Evolutionary conservation across 2,329 filamentous ascomycete genomes (phyloP).

Genomic region (Botrytis squamosa): DNA sequence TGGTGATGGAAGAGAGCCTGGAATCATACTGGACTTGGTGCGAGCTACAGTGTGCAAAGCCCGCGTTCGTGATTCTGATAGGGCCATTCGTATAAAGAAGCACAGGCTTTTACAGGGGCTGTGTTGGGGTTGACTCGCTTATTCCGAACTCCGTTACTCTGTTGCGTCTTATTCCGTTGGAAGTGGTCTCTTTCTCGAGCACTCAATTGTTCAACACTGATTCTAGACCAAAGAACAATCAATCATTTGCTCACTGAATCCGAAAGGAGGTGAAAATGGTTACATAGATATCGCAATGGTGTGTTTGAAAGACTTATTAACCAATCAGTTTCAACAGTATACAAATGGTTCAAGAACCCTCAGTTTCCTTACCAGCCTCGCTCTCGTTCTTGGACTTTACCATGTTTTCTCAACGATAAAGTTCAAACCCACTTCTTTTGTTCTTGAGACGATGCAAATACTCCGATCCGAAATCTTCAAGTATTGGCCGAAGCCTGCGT

Average conservation of each 20-base stretch:
- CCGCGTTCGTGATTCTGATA: not conserved
- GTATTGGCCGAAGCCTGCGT: too few relatives aligned
- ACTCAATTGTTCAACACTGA: not conserved
- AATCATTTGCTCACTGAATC: not conserved
- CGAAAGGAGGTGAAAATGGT: not conserved
- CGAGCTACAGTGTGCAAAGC: not conserved
- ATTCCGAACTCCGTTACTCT: not conserved
- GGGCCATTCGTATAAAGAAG: not conserved
- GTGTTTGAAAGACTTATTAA: not conserved
- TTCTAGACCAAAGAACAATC: not conserved
- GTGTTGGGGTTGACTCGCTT: not conserved
- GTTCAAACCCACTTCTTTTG: too few relatives aligned
- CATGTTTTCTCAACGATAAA: too few relatives aligned
- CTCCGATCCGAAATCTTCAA: too few relatives aligned
- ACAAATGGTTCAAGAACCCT: not conserved
- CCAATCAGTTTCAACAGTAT: not conserved
- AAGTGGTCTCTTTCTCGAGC: not conserved
- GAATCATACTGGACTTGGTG: not conserved
- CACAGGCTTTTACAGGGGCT: not conserved
- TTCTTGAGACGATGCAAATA: too few relatives aligned
- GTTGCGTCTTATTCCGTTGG: not conserved
- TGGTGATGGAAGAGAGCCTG: not conserved
- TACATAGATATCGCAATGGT: not conserved
- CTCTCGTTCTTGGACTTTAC: too few relatives aligned
- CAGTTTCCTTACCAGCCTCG: not conserved